A percentile compares a stretch with the other conserved stretches of the same genome.
phyloP scores from a whole-genome alignment of 306 rosid genomes.

The Cicer bijugum region DNA sequence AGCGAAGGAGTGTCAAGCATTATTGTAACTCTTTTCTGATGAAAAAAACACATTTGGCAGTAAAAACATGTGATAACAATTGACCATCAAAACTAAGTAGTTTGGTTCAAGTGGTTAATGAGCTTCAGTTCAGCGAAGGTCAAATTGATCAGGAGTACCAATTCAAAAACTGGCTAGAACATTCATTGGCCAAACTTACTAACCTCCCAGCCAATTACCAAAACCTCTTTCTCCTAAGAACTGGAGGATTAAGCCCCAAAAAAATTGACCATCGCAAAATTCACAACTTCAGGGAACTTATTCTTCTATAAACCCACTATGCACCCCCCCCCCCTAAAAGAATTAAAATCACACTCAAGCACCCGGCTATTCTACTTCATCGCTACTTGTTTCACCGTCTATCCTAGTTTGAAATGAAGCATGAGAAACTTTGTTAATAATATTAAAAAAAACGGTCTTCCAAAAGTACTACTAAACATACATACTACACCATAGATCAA shows the following conservation, averaged over 20 bases:
- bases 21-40: not conserved
- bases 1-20: not conserved
- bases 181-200: too few species aligned
- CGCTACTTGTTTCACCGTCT: conserved; percentile 33
- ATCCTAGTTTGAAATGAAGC: conserved; percentile 34
- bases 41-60: conserved; percentile 20
- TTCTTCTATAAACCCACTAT: not conserved
- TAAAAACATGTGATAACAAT: conserved; percentile 27
- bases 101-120: too few species aligned
- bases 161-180: too few species aligned
- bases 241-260: too few species aligned
- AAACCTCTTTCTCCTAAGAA: too few species aligned
- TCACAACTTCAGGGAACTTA: conserved; percentile 14
- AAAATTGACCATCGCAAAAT: too few species aligned
- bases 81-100: not conserved
- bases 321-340: not conserved
- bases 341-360: conserved; percentile 16
- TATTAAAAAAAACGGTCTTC: not conserved
- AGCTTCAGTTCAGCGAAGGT: too few species aligned
- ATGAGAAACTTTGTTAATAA: not conserved
- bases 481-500: conserved; percentile 25
- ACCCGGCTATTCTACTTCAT: not conserved
- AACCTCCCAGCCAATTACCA: too few species aligned
- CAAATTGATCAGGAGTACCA: too few species aligned
- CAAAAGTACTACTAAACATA: conserved; percentile 7